Evolutionary conservation across 1,139 yeast genomes (phyloP).

Genomic region (Yamadazyma blattariae): DNA sequence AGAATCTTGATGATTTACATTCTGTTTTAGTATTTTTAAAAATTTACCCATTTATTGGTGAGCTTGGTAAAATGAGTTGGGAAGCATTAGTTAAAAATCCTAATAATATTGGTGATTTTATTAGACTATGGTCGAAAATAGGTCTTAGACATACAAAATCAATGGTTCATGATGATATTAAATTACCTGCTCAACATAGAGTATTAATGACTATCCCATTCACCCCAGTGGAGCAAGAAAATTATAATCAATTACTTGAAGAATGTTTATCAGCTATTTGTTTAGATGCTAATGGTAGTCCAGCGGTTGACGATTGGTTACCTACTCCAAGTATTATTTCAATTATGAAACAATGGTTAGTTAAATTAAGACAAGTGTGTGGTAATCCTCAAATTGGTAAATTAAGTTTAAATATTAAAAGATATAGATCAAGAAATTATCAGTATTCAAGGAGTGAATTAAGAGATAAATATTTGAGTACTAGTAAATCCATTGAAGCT

Average conservation of each 20-base stretch:
- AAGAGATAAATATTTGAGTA: constrained; percentile 1
- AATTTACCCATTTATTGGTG: constrained; percentile 57
- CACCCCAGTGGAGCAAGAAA: constrained; percentile 78
- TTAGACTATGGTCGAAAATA: constrained; percentile 42
- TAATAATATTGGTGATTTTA: constrained; percentile 37
- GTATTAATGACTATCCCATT: constrained; percentile 70
- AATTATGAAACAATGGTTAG: constrained; percentile 64
- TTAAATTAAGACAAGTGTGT: constrained; percentile 70
- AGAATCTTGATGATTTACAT: constrained; percentile 61
- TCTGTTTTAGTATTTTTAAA: constrained; percentile 69
- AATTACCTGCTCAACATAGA: constrained; percentile 74
- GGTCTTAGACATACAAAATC: constrained; percentile 81
- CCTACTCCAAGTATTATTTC: constrained; percentile 39
- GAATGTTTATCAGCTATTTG: constrained; percentile 64
- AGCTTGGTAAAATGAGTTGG: constrained; percentile 41
- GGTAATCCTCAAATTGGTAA: constrained; percentile 76
- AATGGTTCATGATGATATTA: constrained; percentile 74
- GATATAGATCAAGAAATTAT: constrained; percentile 23
- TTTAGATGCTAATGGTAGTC: constrained; percentile 56
- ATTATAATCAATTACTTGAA: constrained; percentile 63
- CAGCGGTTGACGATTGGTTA: constrained; percentile 50
- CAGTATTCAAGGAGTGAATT: neutral
- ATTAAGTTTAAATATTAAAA: constrained; percentile 26
- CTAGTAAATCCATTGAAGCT: constrained; percentile 23
- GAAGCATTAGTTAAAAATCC: constrained; percentile 17